Conservation (phyloP, 768 basidiomycete species). For the Boletus barrowsii region DNA sequence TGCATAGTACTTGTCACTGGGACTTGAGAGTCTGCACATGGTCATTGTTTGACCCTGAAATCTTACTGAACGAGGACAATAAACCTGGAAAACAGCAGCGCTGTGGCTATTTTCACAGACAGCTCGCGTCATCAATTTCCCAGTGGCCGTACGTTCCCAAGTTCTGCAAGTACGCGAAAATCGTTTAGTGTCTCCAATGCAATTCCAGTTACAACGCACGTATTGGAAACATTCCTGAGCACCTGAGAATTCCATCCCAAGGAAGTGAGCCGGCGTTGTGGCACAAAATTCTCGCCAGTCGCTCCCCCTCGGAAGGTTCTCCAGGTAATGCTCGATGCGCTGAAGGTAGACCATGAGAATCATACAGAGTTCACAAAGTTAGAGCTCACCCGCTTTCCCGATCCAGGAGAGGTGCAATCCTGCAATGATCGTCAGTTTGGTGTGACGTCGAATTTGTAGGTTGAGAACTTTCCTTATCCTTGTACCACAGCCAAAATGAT, state of each 20-base stretch:
- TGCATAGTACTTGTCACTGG: too few species aligned
- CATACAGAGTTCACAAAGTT: neutral
- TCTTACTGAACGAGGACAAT: too few species aligned
- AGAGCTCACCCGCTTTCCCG: constrained; percentile 21
- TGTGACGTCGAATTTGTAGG: too few species aligned
- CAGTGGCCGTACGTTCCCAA: constrained; percentile 23
- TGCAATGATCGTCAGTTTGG: neutral
- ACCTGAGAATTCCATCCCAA: constrained; percentile 22
- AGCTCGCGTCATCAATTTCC: constrained; percentile 21
- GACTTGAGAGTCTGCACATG: too few species aligned
- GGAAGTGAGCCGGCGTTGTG: constrained; percentile 29
- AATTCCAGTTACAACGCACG: constrained; percentile 10
- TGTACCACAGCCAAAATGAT: constrained; percentile 26
- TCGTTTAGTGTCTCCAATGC: neutral
- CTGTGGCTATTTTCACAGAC: neutral
- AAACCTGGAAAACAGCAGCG: too few species aligned
- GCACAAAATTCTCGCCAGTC: constrained; percentile 34
- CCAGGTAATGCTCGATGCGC: constrained; percentile 30
- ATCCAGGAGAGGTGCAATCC: constrained; percentile 24
- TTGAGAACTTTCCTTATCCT: constrained; percentile 23
- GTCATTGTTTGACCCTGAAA: too few species aligned
- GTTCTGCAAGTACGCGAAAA: constrained; percentile 5
- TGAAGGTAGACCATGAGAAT: neutral
- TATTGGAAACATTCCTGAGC: constrained; percentile 22
- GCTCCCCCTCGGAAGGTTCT: constrained; percentile 25